Conservation (phyloP, 1,284 basidiomycete genomes). For the Tylopilus sp. region DNA sequence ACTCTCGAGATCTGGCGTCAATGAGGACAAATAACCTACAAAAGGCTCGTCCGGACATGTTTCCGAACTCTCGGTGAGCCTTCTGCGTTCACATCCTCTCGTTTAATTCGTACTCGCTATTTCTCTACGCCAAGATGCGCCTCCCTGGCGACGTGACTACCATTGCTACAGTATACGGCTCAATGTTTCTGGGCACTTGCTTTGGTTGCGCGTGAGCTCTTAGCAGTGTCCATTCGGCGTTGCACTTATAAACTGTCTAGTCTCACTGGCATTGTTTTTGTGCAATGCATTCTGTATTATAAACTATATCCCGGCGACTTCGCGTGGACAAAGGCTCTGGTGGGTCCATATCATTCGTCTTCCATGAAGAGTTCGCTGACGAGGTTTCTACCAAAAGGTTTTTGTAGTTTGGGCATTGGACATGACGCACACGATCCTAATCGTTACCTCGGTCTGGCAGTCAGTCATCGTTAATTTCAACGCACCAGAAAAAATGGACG, state of each 20-base stretch:
- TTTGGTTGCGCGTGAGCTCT: slow-evolving; percentile 26
- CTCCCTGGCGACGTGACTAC: slow-evolving; percentile 32
- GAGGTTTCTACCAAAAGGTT: slow-evolving; percentile 19
- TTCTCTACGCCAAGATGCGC: slow-evolving; percentile 16
- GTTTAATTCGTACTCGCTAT: slow-evolving; percentile 9
- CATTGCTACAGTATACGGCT: slow-evolving; percentile 31
- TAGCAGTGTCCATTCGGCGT: neutral
- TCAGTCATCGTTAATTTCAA: slow-evolving; percentile 29
- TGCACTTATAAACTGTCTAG: slow-evolving; percentile 27
- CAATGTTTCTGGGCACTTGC: slow-evolving; percentile 32
- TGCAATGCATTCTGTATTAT: slow-evolving; percentile 44
- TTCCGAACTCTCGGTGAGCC: slow-evolving; percentile 19
- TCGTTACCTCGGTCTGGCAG: slow-evolving; percentile 28
- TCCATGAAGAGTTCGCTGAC: slow-evolving; percentile 11
- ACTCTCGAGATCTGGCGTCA: slow-evolving; percentile 25
- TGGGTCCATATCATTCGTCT: slow-evolving; percentile 22
- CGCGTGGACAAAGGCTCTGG: slow-evolving; percentile 36
- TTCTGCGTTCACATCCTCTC: slow-evolving; percentile 30
- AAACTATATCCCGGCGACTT: slow-evolving; percentile 41
- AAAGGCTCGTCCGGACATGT: slow-evolving; percentile 10
- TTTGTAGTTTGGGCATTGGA: slow-evolving; percentile 30
- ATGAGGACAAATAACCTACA: slow-evolving; percentile 35
- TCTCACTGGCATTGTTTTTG: slow-evolving; percentile 45
- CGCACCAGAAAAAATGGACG: slow-evolving; percentile 26
- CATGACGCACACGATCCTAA: slow-evolving; percentile 31